Evolutionary conservation across 345 rosid genomes (phyloP).

Genomic region (Gossypium anomalum): DNA sequence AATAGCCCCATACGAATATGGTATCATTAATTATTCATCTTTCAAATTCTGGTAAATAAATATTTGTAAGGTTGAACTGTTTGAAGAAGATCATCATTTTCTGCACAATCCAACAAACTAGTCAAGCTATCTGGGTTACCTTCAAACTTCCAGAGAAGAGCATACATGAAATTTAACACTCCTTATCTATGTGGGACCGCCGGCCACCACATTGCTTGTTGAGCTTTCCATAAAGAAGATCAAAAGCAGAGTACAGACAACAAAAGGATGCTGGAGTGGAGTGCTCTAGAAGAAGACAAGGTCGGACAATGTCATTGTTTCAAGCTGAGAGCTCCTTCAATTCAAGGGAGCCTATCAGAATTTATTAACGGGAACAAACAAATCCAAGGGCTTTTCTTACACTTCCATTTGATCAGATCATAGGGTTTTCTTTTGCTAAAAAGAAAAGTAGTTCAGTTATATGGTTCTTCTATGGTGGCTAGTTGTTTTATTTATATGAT

Average conservation of each 20-base stretch:
- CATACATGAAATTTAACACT: neutral
- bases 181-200: too few species aligned
- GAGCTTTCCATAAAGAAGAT: neutral
- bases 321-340: neutral
- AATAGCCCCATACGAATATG: neutral
- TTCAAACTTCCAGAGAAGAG: neutral
- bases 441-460: neutral
- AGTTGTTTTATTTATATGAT: slow-evolving; percentile 3
- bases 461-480: slow-evolving; percentile 2
- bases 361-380: neutral
- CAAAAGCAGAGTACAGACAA: neutral
- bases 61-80: neutral
- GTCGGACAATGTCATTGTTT: neutral
- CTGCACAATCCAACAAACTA: neutral
- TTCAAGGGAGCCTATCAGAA: neutral
- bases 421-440: neutral
- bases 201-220: slow-evolving; percentile 2
- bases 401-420: neutral
- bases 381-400: neutral
- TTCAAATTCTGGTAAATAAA: neutral
- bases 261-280: neutral
- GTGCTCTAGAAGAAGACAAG: neutral
- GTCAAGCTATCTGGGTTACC: neutral
- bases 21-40: neutral
- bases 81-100: neutral